Evolutionary conservation across 306 rosid genomes (phyloP), one percentile per base, ranked within the genome.

Genomic region (Prunus davidiana): DNA sequence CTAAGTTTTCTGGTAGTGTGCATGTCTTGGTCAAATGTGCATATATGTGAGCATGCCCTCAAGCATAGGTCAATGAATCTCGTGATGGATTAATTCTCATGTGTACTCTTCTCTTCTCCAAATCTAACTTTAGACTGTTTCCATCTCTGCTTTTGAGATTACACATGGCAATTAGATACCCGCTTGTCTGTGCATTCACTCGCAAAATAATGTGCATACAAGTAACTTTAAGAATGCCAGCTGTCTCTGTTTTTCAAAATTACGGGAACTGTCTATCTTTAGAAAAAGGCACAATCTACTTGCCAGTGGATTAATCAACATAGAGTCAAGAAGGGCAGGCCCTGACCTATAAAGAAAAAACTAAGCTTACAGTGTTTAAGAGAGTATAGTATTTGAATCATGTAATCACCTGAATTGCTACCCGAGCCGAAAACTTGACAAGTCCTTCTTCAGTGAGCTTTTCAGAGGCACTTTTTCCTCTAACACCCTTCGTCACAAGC

Each of bases 381-480:
- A 51, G 38, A 16, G 27, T 34, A 32, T 51, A 34, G 63, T 3
- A 79, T 22, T 49, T 75, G 55, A 64, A 57, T 74, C 50, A 80
- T 82, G 52, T 73, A 63, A 72, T 86, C 87, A 95, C 98, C 97
- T 95, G 98, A 64, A 95, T 90, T 68, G 97, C 84, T 70, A 95
- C 84, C 84, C 97, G 85, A 25, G 97, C 91, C 50, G 97, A 88
- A 83, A 92, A 95, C 73, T 91, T 95, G 74, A 95, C 90, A 41
- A 95, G 97, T 67, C 96, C 98, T 88, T 94, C 98, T 84, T 90
- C 97, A 69, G 95, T 85, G 55, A 95, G 97, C 87, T 90, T 93
- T 88, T 81, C 91, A 55, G 86, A 84, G 72, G 98, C 97, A 85
- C 69, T 86, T 82, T 83, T 95, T 70, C 95, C 97, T 83, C 96